phyloP scores from a whole-genome alignment of 345 rosid genomes.

The Aquilaria sinensis region DNA sequence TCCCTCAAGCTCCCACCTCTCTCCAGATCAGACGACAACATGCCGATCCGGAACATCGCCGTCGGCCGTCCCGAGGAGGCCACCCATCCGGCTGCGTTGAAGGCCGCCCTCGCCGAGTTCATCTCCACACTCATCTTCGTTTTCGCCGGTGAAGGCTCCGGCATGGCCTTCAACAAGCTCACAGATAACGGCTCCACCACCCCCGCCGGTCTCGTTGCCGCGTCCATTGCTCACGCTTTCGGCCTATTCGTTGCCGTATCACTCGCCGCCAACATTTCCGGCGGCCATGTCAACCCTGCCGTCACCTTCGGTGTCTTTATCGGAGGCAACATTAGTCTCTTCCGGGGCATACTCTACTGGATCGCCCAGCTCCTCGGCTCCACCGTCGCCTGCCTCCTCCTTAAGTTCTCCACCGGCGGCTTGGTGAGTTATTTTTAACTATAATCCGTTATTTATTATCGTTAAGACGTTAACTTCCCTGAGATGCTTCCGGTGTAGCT shows the following conservation, averaged over 20 bases:
- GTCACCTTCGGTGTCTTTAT: constrained; percentile 62
- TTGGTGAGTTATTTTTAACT: constrained; percentile 29
- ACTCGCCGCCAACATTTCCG: constrained; percentile 54
- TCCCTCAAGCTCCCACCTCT: not conserved
- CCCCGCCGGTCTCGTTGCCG: constrained; percentile 35
- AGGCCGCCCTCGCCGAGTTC: constrained; percentile 61
- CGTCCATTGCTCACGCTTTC: constrained; percentile 68
- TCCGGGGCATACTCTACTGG: constrained; percentile 64
- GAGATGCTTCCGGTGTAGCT: too few relatives aligned
- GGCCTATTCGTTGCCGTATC: constrained; percentile 55
- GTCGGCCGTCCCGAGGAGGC: constrained; percentile 64
- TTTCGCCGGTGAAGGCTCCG: constrained; percentile 74
- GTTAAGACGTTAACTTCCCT: too few relatives aligned
- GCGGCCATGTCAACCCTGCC: constrained; percentile 81
- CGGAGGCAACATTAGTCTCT: constrained; percentile 56
- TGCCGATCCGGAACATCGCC: constrained; percentile 89
- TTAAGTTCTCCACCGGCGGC: constrained; percentile 59
- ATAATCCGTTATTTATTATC: too few relatives aligned
- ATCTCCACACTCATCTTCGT: constrained; percentile 66
- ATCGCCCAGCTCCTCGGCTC: constrained; percentile 74
- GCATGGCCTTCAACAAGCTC: constrained; percentile 53
- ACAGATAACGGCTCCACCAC: constrained; percentile 9
- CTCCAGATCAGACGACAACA: constrained; percentile 20
- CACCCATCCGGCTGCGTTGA: constrained; percentile 52
- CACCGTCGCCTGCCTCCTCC: constrained; percentile 47